These are phyloP conservation scores for Euphorbia celastroides DNA, from an alignment of 441 rosid genomes.

Conservation along the genomic window DNA sequence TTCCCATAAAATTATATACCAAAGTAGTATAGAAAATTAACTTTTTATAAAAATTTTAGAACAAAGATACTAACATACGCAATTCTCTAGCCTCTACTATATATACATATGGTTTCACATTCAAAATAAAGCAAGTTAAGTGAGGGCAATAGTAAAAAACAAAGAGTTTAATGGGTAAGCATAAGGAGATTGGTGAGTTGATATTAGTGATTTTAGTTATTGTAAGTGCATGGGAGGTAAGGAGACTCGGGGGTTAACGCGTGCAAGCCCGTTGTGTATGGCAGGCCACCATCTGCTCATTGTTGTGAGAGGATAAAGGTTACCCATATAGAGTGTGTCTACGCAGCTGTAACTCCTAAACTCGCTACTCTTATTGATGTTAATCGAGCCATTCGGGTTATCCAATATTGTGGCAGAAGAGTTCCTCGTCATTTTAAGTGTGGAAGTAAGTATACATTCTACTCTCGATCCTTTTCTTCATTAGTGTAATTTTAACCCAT, in stretches of 20 bases:
- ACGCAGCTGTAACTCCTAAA: constrained; percentile 28
- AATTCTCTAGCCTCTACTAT: too few relatives aligned
- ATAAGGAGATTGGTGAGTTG: too few relatives aligned
- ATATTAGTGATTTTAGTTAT: background rate
- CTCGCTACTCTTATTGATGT: constrained; percentile 28
- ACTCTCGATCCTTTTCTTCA: background rate
- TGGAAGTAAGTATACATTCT: constrained; percentile 30
- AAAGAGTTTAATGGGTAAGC: too few relatives aligned
- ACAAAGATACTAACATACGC: too few relatives aligned
- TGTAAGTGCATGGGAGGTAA: constrained; percentile 14
- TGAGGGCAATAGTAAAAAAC: too few relatives aligned
- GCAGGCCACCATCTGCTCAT: constrained; percentile 27
- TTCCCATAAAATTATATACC: too few relatives aligned
- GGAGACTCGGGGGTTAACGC: constrained; percentile 22
- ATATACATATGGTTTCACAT: too few relatives aligned
- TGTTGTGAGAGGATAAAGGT: constrained; percentile 37
- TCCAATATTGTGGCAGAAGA: constrained; percentile 41
- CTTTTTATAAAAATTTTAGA: too few relatives aligned
- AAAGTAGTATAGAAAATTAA: too few relatives aligned
- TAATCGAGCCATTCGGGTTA: constrained; percentile 28
- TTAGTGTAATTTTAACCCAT: background rate
- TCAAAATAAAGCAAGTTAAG: too few relatives aligned
- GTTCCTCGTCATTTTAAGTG: constrained; percentile 47
- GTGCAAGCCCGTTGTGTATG: constrained; percentile 37
- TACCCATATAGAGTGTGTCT: constrained; percentile 31